Conservation (phyloP, 768 basidiomycete genomes). For the Tephrocybe sp. region DNA sequence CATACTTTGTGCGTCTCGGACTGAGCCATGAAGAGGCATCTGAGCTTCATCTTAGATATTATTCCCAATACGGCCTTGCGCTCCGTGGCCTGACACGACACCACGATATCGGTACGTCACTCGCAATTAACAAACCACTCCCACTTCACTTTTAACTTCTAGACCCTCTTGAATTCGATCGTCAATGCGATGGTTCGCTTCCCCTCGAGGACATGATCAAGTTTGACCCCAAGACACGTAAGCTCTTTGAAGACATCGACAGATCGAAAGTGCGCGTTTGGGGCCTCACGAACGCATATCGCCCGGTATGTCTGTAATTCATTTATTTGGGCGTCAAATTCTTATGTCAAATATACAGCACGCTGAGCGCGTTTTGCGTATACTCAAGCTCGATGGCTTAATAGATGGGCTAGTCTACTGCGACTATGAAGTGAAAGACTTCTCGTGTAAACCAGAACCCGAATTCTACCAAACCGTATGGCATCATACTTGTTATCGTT, state of each 20-base stretch:
- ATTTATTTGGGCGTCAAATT: background rate
- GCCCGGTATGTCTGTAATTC: slow-evolving; percentile 48
- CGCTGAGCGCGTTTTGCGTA: slow-evolving; percentile 73
- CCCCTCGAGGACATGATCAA: slow-evolving; percentile 79
- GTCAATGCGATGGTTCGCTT: slow-evolving; percentile 78
- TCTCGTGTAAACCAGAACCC: slow-evolving; percentile 80
- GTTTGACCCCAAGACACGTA: slow-evolving; percentile 57
- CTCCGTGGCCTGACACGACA: slow-evolving; percentile 74
- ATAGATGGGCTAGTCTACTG: slow-evolving; percentile 78
- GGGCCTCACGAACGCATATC: slow-evolving; percentile 86
- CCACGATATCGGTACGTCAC: slow-evolving; percentile 63
- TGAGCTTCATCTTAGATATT: slow-evolving; percentile 68
- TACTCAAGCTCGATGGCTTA: slow-evolving; percentile 68
- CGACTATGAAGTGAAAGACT: slow-evolving; percentile 64
- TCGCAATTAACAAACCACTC: background rate
- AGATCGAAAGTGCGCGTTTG: slow-evolving; percentile 74
- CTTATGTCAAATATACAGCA: slow-evolving; percentile 47
- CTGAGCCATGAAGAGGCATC: slow-evolving; percentile 67
- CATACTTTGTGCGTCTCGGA: slow-evolving; percentile 72
- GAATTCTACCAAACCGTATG: slow-evolving; percentile 64
- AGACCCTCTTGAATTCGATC: slow-evolving; percentile 84
- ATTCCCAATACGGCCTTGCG: slow-evolving; percentile 79
- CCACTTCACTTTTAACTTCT: background rate
- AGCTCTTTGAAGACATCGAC: slow-evolving; percentile 78
- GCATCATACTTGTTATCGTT: background rate